These are phyloP conservation scores for Candida tammaniensis DNA, from an alignment of 805 yeast genomes.

Conservation along the genomic window DNA sequence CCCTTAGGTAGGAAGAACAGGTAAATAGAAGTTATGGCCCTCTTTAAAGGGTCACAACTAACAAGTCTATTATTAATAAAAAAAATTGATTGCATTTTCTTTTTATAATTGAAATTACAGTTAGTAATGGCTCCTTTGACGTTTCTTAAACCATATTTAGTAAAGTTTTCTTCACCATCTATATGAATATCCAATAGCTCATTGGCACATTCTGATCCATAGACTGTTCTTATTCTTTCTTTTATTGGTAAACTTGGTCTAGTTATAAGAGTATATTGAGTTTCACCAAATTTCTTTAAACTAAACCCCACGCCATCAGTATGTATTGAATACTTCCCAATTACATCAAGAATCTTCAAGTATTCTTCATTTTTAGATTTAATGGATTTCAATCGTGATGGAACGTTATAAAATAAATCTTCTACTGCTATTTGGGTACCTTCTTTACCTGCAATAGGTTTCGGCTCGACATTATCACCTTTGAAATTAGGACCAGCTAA, in stretches of 20 bases:
- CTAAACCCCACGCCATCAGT: constrained; percentile 66
- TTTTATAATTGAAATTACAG: constrained; percentile 68
- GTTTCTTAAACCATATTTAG: constrained; percentile 46
- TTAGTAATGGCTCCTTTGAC: constrained; percentile 66
- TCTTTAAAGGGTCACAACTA: constrained; percentile 71
- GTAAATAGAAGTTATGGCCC: constrained; percentile 64
- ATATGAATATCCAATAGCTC: constrained; percentile 54
- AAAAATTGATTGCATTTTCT: constrained; percentile 63
- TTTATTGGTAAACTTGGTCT: constrained; percentile 46
- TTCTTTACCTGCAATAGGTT: constrained; percentile 77
- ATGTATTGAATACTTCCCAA: constrained; percentile 81
- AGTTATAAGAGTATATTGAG: constrained; percentile 63
- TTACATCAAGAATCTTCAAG: constrained; percentile 72
- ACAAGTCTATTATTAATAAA: constrained; percentile 87
- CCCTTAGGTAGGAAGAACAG: constrained; percentile 75
- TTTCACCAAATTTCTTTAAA: constrained; percentile 77
- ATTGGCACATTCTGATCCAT: constrained; percentile 65
- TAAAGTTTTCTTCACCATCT: constrained; percentile 11
- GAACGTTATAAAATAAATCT: constrained; percentile 85
- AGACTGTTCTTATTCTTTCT: constrained; percentile 73
- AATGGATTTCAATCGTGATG: constrained; percentile 70
- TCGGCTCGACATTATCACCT: constrained; percentile 44
- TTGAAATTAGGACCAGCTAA: constrained; percentile 44
- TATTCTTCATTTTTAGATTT: constrained; percentile 72
- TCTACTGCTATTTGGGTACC: constrained; percentile 88